A percentile compares a stretch with the other conserved stretches of the same genome.
phyloP scores from a whole-genome alignment of 176 grass and related monocot genomes.

The Oryza glaberrima region DNA sequence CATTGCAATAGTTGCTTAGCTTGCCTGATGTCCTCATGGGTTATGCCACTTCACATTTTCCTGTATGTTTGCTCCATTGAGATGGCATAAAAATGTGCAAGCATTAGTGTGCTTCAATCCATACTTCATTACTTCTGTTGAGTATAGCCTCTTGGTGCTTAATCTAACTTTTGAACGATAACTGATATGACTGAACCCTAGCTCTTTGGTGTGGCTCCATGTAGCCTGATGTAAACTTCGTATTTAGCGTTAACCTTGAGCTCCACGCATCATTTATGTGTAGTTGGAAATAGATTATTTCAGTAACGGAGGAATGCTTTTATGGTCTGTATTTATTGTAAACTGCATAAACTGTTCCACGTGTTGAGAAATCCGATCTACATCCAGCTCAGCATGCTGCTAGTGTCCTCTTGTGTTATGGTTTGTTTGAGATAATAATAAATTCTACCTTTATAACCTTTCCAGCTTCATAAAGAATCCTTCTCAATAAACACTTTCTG shows the following conservation, averaged over 20 bases:
- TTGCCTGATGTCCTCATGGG: background rate
- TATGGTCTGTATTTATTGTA: background rate
- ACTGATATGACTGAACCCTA: background rate
- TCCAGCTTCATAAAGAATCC: background rate
- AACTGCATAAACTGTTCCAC: background rate
- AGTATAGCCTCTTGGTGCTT: conserved; percentile 6
- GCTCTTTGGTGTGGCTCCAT: conserved; percentile 25
- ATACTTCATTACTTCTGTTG: background rate
- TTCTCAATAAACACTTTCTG: background rate
- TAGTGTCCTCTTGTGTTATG: conserved; percentile 18
- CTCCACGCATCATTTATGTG: background rate
- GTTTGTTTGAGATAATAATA: conserved; percentile 1
- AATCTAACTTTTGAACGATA: background rate
- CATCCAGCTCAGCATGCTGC: background rate
- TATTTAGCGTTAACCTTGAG: background rate
- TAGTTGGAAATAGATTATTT: background rate
- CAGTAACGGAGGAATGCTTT: background rate
- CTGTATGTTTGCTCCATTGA: background rate
- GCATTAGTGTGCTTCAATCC: conserved; percentile 7
- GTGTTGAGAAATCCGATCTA: background rate
- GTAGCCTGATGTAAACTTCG: background rate
- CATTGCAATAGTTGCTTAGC: background rate
- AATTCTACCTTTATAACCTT: background rate
- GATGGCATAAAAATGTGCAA: background rate
- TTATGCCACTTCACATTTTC: conserved; percentile 6